phyloP scores from a whole-genome alignment of 495 filamentous ascomycete genomes.

The Letharia columbiana region DNA sequence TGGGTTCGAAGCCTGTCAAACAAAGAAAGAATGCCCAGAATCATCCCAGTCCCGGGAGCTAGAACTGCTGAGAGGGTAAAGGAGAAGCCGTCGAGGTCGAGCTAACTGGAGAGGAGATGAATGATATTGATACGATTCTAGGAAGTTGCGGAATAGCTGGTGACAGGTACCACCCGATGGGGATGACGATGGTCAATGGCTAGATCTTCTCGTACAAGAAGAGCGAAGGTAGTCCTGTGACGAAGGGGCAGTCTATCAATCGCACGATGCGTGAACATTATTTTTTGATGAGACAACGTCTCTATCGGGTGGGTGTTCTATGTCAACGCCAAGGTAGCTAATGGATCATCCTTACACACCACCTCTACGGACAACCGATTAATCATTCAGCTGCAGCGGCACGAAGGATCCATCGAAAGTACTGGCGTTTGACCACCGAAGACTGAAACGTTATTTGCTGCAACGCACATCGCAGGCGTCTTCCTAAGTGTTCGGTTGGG shows the following conservation, averaged over 20 bases:
- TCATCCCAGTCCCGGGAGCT: constrained; percentile 82
- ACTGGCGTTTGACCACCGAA: too few relatives aligned
- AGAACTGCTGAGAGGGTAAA: constrained; percentile 42
- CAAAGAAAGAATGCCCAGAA: constrained; percentile 53
- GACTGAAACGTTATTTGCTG: too few relatives aligned
- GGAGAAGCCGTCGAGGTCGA: constrained; percentile 30
- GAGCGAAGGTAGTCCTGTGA: background rate
- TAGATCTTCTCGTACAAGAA: background rate
- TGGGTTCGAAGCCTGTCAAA: constrained; percentile 38
- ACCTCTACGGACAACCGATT: too few relatives aligned
- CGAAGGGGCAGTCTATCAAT: background rate
- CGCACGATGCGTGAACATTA: too few relatives aligned
- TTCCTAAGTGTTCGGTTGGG: too few relatives aligned
- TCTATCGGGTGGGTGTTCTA: too few relatives aligned
- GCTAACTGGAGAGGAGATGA: constrained; percentile 37
- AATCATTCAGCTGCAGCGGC: too few relatives aligned
- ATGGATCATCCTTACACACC: too few relatives aligned
- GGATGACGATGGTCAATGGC: background rate
- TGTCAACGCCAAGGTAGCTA: too few relatives aligned
- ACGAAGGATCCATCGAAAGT: too few relatives aligned
- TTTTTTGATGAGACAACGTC: too few relatives aligned
- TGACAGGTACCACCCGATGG: constrained; percentile 14
- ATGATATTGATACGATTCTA: constrained; percentile 38
- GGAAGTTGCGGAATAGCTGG: constrained; percentile 24
- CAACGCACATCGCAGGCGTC: too few relatives aligned